Evolutionary conservation across 441 rosid species (phyloP), one percentile per base, ranked within the genome.

Genomic region (Jatropha podagrica): DNA sequence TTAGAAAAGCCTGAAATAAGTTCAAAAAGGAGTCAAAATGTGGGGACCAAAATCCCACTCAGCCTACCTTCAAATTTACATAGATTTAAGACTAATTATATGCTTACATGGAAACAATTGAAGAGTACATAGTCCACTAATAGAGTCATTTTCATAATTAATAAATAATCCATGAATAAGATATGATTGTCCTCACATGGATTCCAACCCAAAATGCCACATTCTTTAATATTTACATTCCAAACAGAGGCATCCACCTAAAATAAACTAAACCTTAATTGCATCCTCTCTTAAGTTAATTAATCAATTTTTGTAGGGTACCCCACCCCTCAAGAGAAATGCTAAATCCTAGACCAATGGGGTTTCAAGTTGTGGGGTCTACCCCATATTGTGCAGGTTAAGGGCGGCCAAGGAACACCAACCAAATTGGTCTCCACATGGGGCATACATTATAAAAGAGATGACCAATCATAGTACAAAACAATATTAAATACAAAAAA

Each of bases 181-280:
- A 81, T 84, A 84, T 84, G 79, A 81, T 84, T 88, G 85, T 81
- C 82, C 67, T 82, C 89, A 81, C 88, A 83, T 86, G 88, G 83
- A 79, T 78, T 80, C 88, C 88, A 83, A 75, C 77, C 75, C 79
- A 74, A 81, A 65, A 14, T 76, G 75, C 52, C 23, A 15, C 74
- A 23, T 74, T 68, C 26, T 75, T 75, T 72, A 63, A 44, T 78
- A 51, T 7, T 73, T 67, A 2, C 32, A 26, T 10, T 63, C 42
- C 61, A 20, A 32, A 20, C 73, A 69, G 49, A 44, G 5, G 63
- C 41, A 60, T 46, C 79, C 80, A 81, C 72, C 75, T 55, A 40
- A 58, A 72, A 32, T 70, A 62, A 73, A 69, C 44, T 38, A 73
- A n/a, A 5, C 58, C 63, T 70, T 76, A 60, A 72, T 71, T 72